These are phyloP conservation scores for Cubamyces lactineus DNA, from an alignment of 768 basidiomycete species.

Conservation along the genomic window DNA sequence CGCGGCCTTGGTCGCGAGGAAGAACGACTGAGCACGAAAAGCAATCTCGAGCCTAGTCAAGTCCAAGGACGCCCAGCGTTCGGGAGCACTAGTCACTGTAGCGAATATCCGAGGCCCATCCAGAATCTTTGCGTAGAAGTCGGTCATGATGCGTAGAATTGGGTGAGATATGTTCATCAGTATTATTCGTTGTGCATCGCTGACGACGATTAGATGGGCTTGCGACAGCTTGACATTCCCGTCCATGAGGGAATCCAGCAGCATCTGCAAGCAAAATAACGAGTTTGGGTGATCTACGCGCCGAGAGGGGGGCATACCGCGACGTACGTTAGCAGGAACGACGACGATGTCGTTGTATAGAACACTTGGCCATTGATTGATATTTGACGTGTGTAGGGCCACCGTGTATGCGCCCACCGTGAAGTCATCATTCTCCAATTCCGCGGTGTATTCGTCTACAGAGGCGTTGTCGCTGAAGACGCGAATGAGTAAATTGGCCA, in stretches of 20 bases:
- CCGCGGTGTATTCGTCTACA: slow-evolving; percentile 24
- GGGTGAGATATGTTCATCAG: slow-evolving; percentile 38
- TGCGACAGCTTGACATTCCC: slow-evolving; percentile 48
- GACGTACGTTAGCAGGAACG: slow-evolving; percentile 44
- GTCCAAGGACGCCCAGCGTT: slow-evolving; percentile 19
- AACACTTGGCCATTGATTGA: slow-evolving; percentile 33
- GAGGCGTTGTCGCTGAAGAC: slow-evolving; percentile 18
- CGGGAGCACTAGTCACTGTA: slow-evolving; percentile 12
- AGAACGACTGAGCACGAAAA: slow-evolving; percentile 16
- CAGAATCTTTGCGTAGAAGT: slow-evolving; percentile 41
- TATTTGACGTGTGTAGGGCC: slow-evolving; percentile 24
- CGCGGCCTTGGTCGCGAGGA: slow-evolving; percentile 3
- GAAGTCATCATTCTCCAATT: slow-evolving; percentile 37
- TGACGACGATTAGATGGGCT: slow-evolving; percentile 48
- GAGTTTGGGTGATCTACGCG: neutral
- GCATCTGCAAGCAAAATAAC: slow-evolving; percentile 34
- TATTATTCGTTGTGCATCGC: slow-evolving; percentile 44
- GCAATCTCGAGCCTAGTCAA: slow-evolving; percentile 14
- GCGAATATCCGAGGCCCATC: slow-evolving; percentile 18
- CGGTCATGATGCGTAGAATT: slow-evolving; percentile 48
- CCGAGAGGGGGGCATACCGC: slow-evolving; percentile 8
- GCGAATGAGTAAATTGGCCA: neutral
- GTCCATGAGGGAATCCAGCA: slow-evolving; percentile 43
- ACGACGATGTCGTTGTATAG: slow-evolving; percentile 43
- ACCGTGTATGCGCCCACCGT: slow-evolving; percentile 27